Conservation (phyloP, 176 grass and related monocot species). For the Thalia dealbata region DNA sequence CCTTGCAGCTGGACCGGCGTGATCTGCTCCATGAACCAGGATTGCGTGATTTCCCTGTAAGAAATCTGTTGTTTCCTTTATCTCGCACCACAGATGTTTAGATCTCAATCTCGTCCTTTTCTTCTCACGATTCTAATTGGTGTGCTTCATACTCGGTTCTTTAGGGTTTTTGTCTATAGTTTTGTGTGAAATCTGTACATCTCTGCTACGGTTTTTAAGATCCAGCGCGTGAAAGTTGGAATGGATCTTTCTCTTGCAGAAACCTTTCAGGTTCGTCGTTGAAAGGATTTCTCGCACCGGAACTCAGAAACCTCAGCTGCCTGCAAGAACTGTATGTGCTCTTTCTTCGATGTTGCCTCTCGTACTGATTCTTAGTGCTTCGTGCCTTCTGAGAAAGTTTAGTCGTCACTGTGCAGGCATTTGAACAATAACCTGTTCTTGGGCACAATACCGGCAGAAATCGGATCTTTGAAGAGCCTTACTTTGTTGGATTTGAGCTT, state of each 20-base stretch:
- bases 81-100: neutral
- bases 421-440: constrained; percentile 77
- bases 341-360: neutral
- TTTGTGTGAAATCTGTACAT: neutral
- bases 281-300: constrained; percentile 73
- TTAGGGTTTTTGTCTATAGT: neutral
- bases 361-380: neutral
- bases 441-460: constrained; percentile 61
- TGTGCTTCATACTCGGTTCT: neutral
- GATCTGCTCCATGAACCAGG: constrained; percentile 49
- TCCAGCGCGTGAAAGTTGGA: constrained; percentile 4
- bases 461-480: constrained; percentile 59
- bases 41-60: constrained; percentile 81
- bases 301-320: constrained; percentile 48
- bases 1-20: constrained; percentile 88
- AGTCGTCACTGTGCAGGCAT: constrained; percentile 39
- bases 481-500: constrained; percentile 63
- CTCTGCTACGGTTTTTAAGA: neutral
- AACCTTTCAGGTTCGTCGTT: constrained; percentile 65
- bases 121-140: neutral
- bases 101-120: neutral
- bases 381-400: neutral
- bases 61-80: neutral
- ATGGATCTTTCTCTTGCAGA: constrained; percentile 29
- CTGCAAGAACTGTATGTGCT: constrained; percentile 75